phyloP scores from a whole-genome alignment of 495 filamentous ascomycete species.

The Penicillium subrubescens region DNA sequence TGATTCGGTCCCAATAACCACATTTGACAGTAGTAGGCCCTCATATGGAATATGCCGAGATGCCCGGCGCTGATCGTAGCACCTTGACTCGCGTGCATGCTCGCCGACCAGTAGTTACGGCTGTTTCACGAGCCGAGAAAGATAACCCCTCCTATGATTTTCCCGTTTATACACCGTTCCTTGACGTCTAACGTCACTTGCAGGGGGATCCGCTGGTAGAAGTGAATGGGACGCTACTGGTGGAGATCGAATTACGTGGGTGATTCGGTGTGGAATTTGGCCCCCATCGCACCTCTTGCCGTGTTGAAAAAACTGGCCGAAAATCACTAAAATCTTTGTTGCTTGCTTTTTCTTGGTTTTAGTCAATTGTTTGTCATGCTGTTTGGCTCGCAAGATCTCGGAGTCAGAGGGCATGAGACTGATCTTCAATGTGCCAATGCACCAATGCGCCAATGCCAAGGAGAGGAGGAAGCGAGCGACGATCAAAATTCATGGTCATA shows the following conservation, averaged over 20 bases:
- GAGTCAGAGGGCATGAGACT: neutral
- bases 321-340: too few relatives aligned
- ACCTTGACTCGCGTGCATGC: neutral
- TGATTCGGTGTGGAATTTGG: slow-evolving; percentile 2
- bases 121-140: neutral
- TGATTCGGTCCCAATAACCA: neutral
- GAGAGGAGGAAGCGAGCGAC: neutral
- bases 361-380: neutral
- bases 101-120: neutral
- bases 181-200: neutral
- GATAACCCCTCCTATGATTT: neutral
- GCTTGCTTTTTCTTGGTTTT: neutral
- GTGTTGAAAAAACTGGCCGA: too few relatives aligned
- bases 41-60: neutral
- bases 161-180: neutral
- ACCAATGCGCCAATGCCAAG: neutral
- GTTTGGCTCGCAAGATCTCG: neutral
- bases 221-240: neutral
- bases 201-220: neutral
- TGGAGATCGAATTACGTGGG: neutral
- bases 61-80: neutral
- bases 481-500: neutral
- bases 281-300: neutral
- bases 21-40: neutral
- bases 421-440: neutral